Conservation (phyloP, 306 rosid genomes). For the Lagenaria siceraria region DNA sequence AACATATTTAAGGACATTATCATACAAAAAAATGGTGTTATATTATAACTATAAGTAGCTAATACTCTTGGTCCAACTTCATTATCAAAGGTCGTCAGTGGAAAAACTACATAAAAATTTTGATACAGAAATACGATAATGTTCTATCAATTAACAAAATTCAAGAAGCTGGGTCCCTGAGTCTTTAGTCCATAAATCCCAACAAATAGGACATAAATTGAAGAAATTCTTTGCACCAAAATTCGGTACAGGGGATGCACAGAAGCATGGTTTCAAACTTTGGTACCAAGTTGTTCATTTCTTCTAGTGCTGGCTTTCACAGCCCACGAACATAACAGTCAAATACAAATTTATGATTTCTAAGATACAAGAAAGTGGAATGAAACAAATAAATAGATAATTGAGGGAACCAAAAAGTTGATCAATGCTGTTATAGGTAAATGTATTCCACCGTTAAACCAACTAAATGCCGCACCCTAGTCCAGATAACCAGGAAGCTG, state of each 20-base stretch:
- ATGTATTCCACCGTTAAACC: not conserved
- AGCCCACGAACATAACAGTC: not conserved
- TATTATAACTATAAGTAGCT: not conserved
- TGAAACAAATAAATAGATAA: not conserved
- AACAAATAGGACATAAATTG: not conserved
- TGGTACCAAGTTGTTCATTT: not conserved
- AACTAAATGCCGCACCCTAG: not conserved
- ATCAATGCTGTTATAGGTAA: not conserved
- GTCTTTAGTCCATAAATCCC: not conserved
- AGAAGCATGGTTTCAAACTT: not conserved
- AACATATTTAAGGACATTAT: not conserved
- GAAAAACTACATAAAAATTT: not conserved
- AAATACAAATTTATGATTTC: not conserved
- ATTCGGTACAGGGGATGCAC: not conserved
- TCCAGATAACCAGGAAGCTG: no score
- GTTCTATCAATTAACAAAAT: not conserved
- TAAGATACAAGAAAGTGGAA: not conserved
- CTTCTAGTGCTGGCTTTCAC: not conserved
- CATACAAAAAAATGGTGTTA: not conserved
- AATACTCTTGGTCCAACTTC: not conserved
- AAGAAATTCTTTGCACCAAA: not conserved
- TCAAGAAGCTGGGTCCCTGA: not conserved
- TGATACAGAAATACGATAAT: not conserved
- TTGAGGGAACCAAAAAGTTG: not conserved
- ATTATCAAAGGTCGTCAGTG: not conserved